A percentile compares a stretch with the other conserved stretches of the same genome.
phyloP scores from a whole-genome alignment of 1,139 yeast genomes.

The Zygosaccharomyces sapae region DNA sequence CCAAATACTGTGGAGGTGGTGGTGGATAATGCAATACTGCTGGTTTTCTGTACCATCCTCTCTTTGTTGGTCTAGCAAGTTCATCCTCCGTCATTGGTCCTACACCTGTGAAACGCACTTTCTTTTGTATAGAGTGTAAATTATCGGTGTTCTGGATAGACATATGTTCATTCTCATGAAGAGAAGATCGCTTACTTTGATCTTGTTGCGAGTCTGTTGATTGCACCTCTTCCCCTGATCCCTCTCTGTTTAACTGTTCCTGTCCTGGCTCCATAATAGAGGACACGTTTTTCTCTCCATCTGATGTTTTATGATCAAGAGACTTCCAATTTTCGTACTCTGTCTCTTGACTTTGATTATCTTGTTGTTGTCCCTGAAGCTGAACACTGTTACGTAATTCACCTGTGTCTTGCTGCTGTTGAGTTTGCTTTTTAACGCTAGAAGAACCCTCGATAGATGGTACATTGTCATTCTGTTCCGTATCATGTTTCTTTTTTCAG shows the following conservation, averaged over 20 bases:
- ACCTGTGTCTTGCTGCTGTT: not conserved
- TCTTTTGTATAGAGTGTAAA: slow-evolving; percentile 17
- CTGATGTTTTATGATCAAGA: not conserved
- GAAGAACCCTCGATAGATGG: not conserved
- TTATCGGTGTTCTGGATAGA: not conserved
- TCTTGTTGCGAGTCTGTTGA: not conserved
- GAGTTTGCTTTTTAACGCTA: not conserved
- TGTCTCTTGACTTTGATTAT: not conserved
- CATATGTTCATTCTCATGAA: not conserved
- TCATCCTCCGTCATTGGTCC: slow-evolving; percentile 35
- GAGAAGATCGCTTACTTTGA: not conserved
- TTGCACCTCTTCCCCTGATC: not conserved
- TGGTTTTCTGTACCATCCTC: slow-evolving; percentile 38
- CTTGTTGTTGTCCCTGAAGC: not conserved
- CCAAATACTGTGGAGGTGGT: slow-evolving; percentile 27
- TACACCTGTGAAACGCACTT: slow-evolving; percentile 36
- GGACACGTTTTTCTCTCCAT: not conserved
- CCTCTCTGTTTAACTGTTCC: not conserved
- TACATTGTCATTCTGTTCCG: not conserved
- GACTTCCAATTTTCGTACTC: not conserved
- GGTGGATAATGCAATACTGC: slow-evolving; percentile 36
- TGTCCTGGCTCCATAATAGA: not conserved
- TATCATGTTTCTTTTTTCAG: not conserved
- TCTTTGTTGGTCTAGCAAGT: slow-evolving; percentile 32
- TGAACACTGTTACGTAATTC: too few relatives aligned